Evolutionary conservation across 306 rosid species (phyloP), one percentile per base, ranked within the genome.

Genomic region (Cercis canadensis): DNA sequence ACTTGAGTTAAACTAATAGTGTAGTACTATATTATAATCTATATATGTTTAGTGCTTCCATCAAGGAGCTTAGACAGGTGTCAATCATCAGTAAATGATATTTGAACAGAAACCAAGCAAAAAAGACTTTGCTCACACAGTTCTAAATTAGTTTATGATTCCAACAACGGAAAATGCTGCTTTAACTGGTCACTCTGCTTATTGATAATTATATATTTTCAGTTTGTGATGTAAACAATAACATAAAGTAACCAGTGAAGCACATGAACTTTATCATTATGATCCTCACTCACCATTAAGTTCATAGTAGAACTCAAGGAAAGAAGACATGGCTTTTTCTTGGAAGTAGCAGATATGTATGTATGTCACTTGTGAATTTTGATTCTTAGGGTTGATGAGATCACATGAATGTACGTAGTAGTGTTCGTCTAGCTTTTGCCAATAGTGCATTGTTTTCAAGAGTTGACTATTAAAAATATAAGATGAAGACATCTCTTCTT

Each of bases 21-120:
- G 29, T 51, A 63, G 65, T 49, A 66, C 40, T 53, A 51, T 57
- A 64, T 74, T 67, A 50, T 24, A 1, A 58, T 18, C 53, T 57
- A 51, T 44, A 11, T 51, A 36, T 24, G 4, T 57, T 66, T 11
- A 40, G 68, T 65, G 74, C 64, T 64, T 53, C 33, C 31, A 43
- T 45, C 49, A 29, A 55, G 43, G 54, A 62, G 53, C 18, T 62
- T 43, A 53, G 87, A 80, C 96, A 89, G 85, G 88, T 89, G 96
- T 87, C 96, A 83, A 89, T 89, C 67, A 85, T 85, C 87, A 83
- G 79, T 64, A 72, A 73, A 83, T 88, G 73, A 88, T 87, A 69
- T 3, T 29, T 15, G 77, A 39, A 34, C 86, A 67, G 33, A 67
- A 44, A 56, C 87, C 87, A 64, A 86, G 69, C 39, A 62, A 70